Evolutionary conservation across 805 yeast species (phyloP), one percentile per base, ranked within the genome.

Genomic region (Saccharomyces mikatae): DNA sequence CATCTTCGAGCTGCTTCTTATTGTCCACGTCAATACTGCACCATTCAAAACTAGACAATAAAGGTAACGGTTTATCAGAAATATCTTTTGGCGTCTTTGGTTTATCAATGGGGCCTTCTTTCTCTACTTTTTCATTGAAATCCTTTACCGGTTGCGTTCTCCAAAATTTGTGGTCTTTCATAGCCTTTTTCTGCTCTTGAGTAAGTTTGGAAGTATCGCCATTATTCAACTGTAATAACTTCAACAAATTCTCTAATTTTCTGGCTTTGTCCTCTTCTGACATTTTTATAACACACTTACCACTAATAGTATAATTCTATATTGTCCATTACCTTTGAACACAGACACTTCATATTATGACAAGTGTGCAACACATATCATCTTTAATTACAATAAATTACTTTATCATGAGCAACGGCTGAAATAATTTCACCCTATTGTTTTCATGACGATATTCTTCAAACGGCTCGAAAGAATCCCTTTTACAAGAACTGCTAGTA

Each of bases 161-260:
- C 99, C 99, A 94, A 73, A 94, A 94, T 73, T 87, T 89, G 75
- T 91, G 89, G 66, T 91, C 96, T 52, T 87, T 83, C 87, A 90
- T 89, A 24, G 83, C 80, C 58, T 84, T 85, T 62, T 79, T 74
- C 68, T 84, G 85, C 31, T 78, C 74, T 47, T 76, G 82, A n/a
- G 76, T 75, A 49, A 83, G 72, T 58, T 77, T 76, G 0, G 67
- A 53, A 14, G 62, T 49, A 57, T 79, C 79, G 36, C 82, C 82
- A 55, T 67, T 60, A 48, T 64, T 60, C 44, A 69, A 46, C 26
- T 67, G 62, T 10, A 75, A 62, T 50, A 68, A 60, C 59, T 71
- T 67, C 58, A 87, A 70, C 52, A 87, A 76, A 56, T 86, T 88
- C 60, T 83, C 62, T 47, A 69, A 56, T 53, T 66, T 66, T 47